A percentile compares a stretch with the other conserved stretches of the same genome.
Conservation (phyloP, 441 rosid genomes). For the Hura crepitans region DNA sequence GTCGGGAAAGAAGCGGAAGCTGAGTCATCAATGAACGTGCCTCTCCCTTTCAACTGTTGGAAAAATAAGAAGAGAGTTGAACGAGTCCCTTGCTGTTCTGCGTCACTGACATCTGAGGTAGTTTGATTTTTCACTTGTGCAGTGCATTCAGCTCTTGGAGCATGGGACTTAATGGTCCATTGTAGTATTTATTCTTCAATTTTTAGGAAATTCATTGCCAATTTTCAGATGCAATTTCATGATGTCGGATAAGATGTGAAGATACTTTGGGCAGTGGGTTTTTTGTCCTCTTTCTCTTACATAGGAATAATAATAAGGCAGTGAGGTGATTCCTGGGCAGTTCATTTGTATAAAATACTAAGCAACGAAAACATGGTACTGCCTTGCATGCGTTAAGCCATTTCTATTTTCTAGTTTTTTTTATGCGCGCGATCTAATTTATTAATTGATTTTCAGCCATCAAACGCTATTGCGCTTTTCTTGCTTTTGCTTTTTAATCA, state of each 20-base stretch:
- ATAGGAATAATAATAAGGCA: background rate
- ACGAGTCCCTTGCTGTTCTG: background rate
- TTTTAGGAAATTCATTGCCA: slow-evolving; percentile 3
- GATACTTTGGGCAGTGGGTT: slow-evolving; percentile 1
- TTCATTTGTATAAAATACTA: background rate
- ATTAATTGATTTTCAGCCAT: too few relatives aligned
- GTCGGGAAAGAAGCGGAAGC: slow-evolving; percentile 54
- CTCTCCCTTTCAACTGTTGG: too few relatives aligned
- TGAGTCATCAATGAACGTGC: slow-evolving; percentile 17
- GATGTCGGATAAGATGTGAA: background rate
- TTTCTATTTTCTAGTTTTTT: too few relatives aligned
- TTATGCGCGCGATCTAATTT: background rate
- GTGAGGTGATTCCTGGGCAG: background rate
- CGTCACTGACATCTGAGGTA: background rate
- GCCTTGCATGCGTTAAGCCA: too few relatives aligned
- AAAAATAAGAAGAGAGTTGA: too few relatives aligned
- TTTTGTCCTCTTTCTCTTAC: background rate
- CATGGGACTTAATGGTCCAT: background rate
- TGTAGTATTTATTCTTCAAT: slow-evolving; percentile 1
- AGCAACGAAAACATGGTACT: background rate
- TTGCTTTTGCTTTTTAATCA: too few relatives aligned
- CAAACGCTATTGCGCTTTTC: too few relatives aligned
- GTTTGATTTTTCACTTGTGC: background rate
- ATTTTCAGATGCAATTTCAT: slow-evolving; percentile 6
- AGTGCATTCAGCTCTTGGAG: background rate